Evolutionary conservation across 495 filamentous ascomycete genomes (phyloP), one percentile per base, ranked within the genome.

Genomic region (Penicillium pulvis): DNA sequence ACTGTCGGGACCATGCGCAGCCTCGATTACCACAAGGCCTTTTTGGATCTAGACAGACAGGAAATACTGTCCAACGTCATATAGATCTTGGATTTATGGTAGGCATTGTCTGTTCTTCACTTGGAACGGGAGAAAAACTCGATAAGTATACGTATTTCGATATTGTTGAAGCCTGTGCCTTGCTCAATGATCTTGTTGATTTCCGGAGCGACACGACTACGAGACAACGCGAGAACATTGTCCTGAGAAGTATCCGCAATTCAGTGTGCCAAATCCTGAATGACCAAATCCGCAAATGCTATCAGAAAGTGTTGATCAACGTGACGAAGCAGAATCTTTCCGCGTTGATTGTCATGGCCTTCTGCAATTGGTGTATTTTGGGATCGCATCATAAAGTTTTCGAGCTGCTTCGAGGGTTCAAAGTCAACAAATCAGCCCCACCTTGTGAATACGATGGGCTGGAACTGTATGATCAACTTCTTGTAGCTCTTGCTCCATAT

Each of bases 11-110:
- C 42, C 66, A 69, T 26, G 49, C 58, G 6, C 26, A 53, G 11
- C 28, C 52, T 14, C 24, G 39, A 16, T n/a, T 64, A 7, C 56
- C 55, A 0, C 50, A 39, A 20, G 66, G 63, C 1, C 20, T 64
- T 16, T 66, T 62, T 44, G 66, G 63, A 1, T 66, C 63, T 52
- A 55, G 63, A 3, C 66, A 64, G 66, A 66, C 58, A 6, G 56
- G 53, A 4, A 9, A 63, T 3, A 14, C 16, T 1, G 51, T 46
- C 0, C 63, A 66, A 28, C 63, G 63, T 3, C 54, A 64, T 51
- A 62, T 63, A 28, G 66, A 69, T 45, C n/a, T 62, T 19, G 53
- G 55, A 4, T 30, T 49, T 6, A 55, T 48, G 8, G 26, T 47
- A 19, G 62, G 54, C 0, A 51, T 65, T 2, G 57, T 57, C 17